These are phyloP conservation scores for Oryza australiensis DNA, from an alignment of 176 grass and related monocot genomes.

Conservation along the genomic window DNA sequence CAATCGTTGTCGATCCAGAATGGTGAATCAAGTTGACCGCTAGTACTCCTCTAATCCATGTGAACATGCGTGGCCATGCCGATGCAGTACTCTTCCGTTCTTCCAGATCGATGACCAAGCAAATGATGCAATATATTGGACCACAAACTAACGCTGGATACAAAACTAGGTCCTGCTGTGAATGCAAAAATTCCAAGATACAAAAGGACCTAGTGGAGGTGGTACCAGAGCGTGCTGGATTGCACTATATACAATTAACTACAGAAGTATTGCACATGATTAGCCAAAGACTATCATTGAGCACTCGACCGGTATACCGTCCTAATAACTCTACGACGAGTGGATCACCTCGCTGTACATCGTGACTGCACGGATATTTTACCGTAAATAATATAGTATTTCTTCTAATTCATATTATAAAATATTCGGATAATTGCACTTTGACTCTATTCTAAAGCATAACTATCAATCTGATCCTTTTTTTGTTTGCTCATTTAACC, in stretches of 20 bases:
- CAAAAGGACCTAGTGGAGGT: not conserved
- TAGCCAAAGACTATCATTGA: not conserved
- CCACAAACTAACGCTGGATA: too few relatives aligned
- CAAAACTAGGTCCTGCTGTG: too few relatives aligned
- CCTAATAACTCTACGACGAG: not conserved
- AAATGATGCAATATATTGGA: not conserved
- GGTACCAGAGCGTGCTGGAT: not conserved
- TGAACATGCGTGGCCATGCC: too few relatives aligned
- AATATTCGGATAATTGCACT: too few relatives aligned
- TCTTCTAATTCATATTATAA: too few relatives aligned
- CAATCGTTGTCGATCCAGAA: not conserved
- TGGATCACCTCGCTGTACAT: not conserved
- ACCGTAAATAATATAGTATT: too few relatives aligned
- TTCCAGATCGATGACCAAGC: not conserved
- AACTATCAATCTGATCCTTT: too few relatives aligned
- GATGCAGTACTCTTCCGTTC: too few relatives aligned
- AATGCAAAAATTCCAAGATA: not conserved
- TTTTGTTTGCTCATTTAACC: too few relatives aligned
- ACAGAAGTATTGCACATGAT: not conserved
- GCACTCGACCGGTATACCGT: not conserved
- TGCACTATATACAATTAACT: not conserved
- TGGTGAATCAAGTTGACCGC: not conserved
- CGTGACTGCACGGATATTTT: too few relatives aligned
- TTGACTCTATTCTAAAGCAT: too few relatives aligned
- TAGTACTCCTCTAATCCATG: not conserved